Conservation (phyloP, 2,329 filamentous ascomycete genomes). For the Alternaria conjuncta region DNA sequence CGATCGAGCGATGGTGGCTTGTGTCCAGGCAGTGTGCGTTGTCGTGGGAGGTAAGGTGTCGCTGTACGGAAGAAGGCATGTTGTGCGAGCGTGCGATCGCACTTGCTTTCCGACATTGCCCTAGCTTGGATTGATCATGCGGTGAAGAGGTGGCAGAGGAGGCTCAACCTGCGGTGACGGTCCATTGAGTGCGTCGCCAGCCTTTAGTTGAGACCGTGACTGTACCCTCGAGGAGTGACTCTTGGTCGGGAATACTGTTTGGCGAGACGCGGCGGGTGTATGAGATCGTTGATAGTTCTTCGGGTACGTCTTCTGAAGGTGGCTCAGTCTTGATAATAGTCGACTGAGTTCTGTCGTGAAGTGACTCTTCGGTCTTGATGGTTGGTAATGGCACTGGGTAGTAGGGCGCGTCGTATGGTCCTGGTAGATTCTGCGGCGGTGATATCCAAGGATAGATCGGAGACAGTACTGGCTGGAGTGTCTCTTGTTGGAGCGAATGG, state of each 20-base stretch:
- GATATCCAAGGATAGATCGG: conserved; percentile 44
- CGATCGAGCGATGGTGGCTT: conserved; percentile 1
- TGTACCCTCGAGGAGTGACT: conserved; percentile 29
- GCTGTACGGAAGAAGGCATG: not conserved
- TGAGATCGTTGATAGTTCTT: conserved; percentile 15
- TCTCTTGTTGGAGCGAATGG: conserved; percentile 20
- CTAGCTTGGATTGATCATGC: not conserved
- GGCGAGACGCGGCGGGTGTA: conserved; percentile 39
- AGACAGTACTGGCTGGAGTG: conserved; percentile 21
- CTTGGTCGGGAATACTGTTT: conserved; percentile 20
- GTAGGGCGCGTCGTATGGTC: conserved; percentile 44
- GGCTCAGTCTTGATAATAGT: conserved; percentile 8
- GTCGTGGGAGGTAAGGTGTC: not conserved
- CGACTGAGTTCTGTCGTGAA: conserved; percentile 20
- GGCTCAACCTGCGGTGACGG: conserved; percentile 37
- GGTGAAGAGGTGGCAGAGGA: not conserved
- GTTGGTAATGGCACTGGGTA: conserved; percentile 43
- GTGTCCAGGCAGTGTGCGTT: not conserved
- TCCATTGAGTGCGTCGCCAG: conserved; percentile 47
- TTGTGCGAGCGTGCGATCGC: not conserved
- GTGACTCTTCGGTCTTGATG: conserved; percentile 13
- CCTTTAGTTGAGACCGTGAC: conserved; percentile 38
- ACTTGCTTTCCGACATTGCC: not conserved
- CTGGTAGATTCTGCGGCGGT: conserved; percentile 41
- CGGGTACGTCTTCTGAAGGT: not conserved